These are phyloP conservation scores for Escallonia herrerae DNA, from an alignment of 129 eudicot genomes.

Conservation along the genomic window DNA sequence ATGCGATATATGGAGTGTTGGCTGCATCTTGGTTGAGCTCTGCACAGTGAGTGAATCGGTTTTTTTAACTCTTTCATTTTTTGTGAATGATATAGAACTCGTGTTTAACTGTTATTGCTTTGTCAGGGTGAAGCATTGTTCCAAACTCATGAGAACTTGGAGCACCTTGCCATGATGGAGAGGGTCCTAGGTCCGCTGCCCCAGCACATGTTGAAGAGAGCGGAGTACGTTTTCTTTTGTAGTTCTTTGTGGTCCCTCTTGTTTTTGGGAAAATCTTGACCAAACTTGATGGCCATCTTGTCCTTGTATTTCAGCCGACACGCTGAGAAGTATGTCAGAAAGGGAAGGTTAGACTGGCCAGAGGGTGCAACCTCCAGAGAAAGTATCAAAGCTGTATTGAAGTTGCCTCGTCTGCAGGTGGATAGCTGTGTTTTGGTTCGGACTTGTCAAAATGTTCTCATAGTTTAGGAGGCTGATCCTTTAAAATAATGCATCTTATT, in stretches of 20 bases:
- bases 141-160: conserved; percentile 88
- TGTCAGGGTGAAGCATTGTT: conserved; percentile 82
- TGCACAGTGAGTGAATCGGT: conserved; percentile 54
- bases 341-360: conserved; percentile 77
- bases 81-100: background rate
- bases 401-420: conserved; percentile 75
- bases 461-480: background rate
- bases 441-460: too few relatives aligned
- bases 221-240: conserved; percentile 41
- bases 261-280: too few relatives aligned
- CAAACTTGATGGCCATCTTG: background rate
- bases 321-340: conserved; percentile 69
- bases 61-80: background rate
- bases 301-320: conserved; percentile 36
- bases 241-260: too few relatives aligned
- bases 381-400: conserved; percentile 65
- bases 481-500: background rate
- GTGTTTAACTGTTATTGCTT: background rate
- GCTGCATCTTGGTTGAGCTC: conserved; percentile 85
- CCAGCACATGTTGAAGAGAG: conserved; percentile 59
- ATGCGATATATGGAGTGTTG: conserved; percentile 96
- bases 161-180: conserved; percentile 98
- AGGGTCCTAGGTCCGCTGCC: conserved; percentile 76
- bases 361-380: conserved; percentile 82
- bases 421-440: background rate